Conservation (phyloP, 352 stramenopile genomes). For the Globisporangium nagaii region DNA sequence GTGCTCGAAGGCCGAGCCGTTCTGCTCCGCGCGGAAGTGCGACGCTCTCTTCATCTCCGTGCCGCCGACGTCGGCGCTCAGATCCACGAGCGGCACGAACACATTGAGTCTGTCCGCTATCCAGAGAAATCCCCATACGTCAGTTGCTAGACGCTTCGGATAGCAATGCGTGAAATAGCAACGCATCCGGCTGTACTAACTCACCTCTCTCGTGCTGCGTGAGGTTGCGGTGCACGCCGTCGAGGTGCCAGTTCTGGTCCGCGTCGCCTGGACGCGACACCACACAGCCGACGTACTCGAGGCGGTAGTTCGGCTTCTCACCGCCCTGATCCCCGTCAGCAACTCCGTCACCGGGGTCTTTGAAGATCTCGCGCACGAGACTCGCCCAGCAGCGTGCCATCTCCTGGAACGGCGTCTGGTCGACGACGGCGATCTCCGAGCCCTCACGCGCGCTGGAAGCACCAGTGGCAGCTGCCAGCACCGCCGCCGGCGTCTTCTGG, state of each 20-base stretch:
- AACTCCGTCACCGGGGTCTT: slow-evolving; percentile 1
- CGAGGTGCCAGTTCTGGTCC: slow-evolving; percentile 78
- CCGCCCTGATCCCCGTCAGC: slow-evolving; percentile 12
- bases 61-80: slow-evolving; percentile 37
- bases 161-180: neutral
- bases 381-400: slow-evolving; percentile 27
- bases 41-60: slow-evolving; percentile 69
- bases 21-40: slow-evolving; percentile 36
- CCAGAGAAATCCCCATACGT: neutral
- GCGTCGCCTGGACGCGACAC: slow-evolving; percentile 49
- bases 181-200: no score
- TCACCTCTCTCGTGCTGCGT: slow-evolving; percentile 45
- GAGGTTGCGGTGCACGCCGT: slow-evolving; percentile 60
- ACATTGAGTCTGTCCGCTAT: slow-evolving; percentile 69
- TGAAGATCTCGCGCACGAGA: slow-evolving; percentile 17
- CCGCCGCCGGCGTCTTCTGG: slow-evolving; percentile 8
- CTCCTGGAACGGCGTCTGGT: slow-evolving; percentile 21
- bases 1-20: slow-evolving; percentile 35
- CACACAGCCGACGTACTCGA: slow-evolving; percentile 75
- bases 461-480: neutral
- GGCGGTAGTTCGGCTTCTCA: slow-evolving; percentile 16
- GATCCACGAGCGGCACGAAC: slow-evolving; percentile 60
- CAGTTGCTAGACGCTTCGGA: neutral
- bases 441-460: neutral
- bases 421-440: no score